Conservation (phyloP, 2,329 filamentous ascomycete species). For the Pseudogymnoascus verrucosus region DNA sequence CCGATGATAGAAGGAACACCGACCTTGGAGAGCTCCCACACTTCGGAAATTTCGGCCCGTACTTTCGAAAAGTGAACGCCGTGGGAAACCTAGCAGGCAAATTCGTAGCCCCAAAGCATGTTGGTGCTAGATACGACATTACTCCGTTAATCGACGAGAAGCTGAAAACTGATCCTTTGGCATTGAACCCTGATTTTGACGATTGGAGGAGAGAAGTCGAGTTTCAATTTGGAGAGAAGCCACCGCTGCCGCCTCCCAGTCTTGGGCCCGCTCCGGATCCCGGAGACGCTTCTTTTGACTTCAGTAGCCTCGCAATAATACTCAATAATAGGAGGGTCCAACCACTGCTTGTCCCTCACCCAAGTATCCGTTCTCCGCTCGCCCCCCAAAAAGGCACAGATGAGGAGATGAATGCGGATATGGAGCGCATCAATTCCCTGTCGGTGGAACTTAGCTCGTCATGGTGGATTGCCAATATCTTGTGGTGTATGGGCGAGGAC, state of each 20-base stretch:
- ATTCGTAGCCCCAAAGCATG: neutral
- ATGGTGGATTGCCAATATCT: neutral
- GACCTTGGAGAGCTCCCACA: neutral
- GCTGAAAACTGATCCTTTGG: neutral
- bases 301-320: neutral
- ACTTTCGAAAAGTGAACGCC: neutral
- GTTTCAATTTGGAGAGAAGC: neutral
- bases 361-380: neutral
- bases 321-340: neutral
- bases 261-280: neutral
- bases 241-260: neutral
- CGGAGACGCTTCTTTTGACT: neutral
- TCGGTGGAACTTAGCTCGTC: neutral
- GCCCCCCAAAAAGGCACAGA: neutral
- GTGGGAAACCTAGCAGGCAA: neutral
- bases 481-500: neutral
- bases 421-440: neutral
- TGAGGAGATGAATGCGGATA: neutral
- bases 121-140: neutral
- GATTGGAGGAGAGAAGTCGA: neutral
- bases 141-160: neutral
- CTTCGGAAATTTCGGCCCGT: neutral
- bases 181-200: neutral
- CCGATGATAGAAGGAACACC: neutral
- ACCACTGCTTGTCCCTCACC: constrained; percentile 1